Conservation (phyloP, 2,329 filamentous ascomycete species). For the Phoma sp. region DNA sequence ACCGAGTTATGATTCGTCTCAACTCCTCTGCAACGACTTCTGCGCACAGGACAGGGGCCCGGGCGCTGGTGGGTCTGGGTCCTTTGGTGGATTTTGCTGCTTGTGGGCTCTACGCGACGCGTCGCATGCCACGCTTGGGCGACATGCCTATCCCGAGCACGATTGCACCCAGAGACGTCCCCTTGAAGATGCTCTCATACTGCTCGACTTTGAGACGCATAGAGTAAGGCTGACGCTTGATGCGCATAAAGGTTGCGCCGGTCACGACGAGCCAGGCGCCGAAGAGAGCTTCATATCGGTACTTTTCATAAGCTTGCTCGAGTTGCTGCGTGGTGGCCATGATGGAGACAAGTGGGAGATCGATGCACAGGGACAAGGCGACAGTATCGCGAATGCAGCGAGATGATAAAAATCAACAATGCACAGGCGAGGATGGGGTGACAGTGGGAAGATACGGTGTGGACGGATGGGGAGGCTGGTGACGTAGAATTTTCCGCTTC, state of each 20-base stretch:
- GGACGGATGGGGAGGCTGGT: background rate
- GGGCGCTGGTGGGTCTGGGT: background rate
- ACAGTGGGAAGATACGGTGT: constrained; percentile 5
- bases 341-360: background rate
- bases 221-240: constrained; percentile 44
- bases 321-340: constrained; percentile 22
- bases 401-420: background rate
- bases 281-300: constrained; percentile 41
- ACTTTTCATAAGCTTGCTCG: constrained; percentile 30
- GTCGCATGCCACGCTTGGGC: constrained; percentile 27
- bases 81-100: background rate
- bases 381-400: background rate
- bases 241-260: constrained; percentile 41
- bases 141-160: constrained; percentile 34
- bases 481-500: constrained; percentile 7
- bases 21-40: too few relatives aligned
- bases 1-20: too few relatives aligned
- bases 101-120: constrained; percentile 10
- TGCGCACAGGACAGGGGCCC: background rate
- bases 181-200: constrained; percentile 49
- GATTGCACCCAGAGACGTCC: constrained; percentile 38
- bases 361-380: background rate
- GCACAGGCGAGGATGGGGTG: constrained; percentile 7
- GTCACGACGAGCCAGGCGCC: constrained; percentile 38
- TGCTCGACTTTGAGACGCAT: constrained; percentile 43